A percentile compares a stretch with the other conserved stretches of the same genome.
These are phyloP conservation scores for Sporisorium scitamineum DNA, from an alignment of 1,284 basidiomycete species.

Conservation along the genomic window DNA sequence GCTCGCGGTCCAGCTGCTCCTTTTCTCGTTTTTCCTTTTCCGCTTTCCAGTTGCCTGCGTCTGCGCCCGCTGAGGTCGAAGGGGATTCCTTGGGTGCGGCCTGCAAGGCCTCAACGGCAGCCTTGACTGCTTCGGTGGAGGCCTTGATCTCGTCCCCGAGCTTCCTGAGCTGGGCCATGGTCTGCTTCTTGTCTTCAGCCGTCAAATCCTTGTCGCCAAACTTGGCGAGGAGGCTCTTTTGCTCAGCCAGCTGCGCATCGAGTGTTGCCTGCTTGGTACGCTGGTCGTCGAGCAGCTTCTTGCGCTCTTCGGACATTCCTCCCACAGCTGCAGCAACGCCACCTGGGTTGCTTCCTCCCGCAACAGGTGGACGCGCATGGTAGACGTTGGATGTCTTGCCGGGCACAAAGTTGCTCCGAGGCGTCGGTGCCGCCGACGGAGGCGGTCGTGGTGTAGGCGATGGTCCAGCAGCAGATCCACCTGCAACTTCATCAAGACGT, in stretches of 20 bases:
- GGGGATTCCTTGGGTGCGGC: constrained; percentile 59
- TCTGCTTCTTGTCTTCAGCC: constrained; percentile 81
- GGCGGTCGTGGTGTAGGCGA: constrained; percentile 78
- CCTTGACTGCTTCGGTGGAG: constrained; percentile 68
- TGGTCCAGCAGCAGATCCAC: constrained; percentile 77
- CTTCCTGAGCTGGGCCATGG: constrained; percentile 82
- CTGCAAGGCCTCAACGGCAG: constrained; percentile 66
- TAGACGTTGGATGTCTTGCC: constrained; percentile 63
- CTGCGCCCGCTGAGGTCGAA: constrained; percentile 23
- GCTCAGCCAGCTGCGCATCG: constrained; percentile 87
- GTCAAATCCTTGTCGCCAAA: constrained; percentile 76
- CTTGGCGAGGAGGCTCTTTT: constrained; percentile 82
- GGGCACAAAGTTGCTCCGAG: constrained; percentile 56
- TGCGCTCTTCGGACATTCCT: constrained; percentile 50
- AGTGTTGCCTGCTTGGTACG: constrained; percentile 79
- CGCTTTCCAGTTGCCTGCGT: constrained; percentile 72
- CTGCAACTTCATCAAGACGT: constrained; percentile 72
- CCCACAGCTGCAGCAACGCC: constrained; percentile 13
- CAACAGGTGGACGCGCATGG: constrained; percentile 49
- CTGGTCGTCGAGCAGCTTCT: constrained; percentile 71
- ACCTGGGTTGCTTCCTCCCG: constrained; percentile 10
- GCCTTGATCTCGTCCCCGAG: constrained; percentile 83
- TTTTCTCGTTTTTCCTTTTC: constrained; percentile 79
- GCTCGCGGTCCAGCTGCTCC: constrained; percentile 78
- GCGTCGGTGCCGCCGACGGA: constrained; percentile 16